phyloP scores from a whole-genome alignment of 257 asterid genomes.

The Solanum dulcamara region DNA sequence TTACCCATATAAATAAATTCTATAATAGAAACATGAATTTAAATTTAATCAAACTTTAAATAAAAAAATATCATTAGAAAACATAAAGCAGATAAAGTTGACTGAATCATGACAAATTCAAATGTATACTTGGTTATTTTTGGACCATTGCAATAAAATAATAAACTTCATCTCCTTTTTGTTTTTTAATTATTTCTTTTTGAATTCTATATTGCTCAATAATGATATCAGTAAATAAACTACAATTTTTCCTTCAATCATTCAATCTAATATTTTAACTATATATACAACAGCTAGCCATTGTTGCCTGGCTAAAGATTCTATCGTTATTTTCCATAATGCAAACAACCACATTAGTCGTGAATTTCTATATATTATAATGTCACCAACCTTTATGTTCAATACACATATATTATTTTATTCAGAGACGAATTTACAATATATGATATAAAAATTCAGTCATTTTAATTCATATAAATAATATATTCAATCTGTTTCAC shows the following conservation, averaged over 20 bases:
- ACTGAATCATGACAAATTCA: neutral
- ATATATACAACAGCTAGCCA: neutral
- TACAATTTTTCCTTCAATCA: neutral
- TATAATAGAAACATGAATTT: too few species aligned
- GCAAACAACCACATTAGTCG: neutral
- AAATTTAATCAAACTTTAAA: too few species aligned
- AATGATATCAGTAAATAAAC: neutral
- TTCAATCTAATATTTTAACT: neutral
- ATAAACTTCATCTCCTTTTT: neutral
- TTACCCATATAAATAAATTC: too few species aligned
- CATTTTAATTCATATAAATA: neutral
- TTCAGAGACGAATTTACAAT: fast-evolving
- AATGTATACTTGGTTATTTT: neutral
- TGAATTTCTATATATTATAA: neutral
- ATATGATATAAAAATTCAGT: neutral
- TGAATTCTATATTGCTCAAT: neutral
- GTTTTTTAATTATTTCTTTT: neutral
- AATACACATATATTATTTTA: neutral
- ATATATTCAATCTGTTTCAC: too few species aligned
- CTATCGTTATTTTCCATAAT: neutral
- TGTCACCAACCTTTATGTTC: neutral
- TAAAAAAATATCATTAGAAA: neutral
- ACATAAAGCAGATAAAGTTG: too few species aligned
- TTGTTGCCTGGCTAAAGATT: neutral
- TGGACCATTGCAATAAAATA: neutral